Conservation (phyloP, 2,329 filamentous ascomycete genomes). For the Diplodia corticola region DNA sequence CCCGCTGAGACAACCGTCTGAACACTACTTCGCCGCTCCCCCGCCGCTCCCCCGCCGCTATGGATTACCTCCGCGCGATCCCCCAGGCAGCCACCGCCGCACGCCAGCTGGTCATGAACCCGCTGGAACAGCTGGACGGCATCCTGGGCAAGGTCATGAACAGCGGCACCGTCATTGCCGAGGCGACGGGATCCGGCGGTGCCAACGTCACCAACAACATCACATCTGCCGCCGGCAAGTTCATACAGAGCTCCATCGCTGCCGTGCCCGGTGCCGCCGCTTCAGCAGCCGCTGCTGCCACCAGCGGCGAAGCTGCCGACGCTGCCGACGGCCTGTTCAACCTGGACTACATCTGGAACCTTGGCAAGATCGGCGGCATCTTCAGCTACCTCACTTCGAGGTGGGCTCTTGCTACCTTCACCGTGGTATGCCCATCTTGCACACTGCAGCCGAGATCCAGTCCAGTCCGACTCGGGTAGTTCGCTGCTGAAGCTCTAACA, state of each 20-base stretch:
- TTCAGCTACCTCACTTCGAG: conserved; percentile 89
- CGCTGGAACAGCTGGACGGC: conserved; percentile 20
- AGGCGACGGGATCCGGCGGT: conserved; percentile 47
- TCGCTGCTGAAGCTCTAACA: neutral
- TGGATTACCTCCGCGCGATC: conserved; percentile 14
- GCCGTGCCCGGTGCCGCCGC: conserved; percentile 43
- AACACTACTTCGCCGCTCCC: neutral
- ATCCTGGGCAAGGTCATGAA: conserved; percentile 21
- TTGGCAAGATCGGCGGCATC: conserved; percentile 76
- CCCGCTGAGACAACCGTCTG: conserved; percentile 4
- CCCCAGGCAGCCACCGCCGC: conserved; percentile 20
- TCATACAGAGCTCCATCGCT: conserved; percentile 48
- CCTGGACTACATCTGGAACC: conserved; percentile 37
- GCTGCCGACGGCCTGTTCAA: conserved; percentile 46
- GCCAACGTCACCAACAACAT: conserved; percentile 39
- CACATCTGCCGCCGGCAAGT: conserved; percentile 41
- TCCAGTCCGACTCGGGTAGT: neutral
- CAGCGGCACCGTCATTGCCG: conserved; percentile 60
- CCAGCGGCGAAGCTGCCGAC: conserved; percentile 27
- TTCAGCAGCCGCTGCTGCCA: conserved; percentile 38
- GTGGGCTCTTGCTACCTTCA: conserved; percentile 87
- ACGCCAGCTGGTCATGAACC: conserved; percentile 19
- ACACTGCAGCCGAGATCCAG: neutral
- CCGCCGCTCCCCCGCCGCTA: neutral
- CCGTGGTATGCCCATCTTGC: conserved; percentile 57